Base-by-base conservation (phyloP, 2,329 filamentous ascomycete species). In the Karstenula rhodostoma region DNA sequence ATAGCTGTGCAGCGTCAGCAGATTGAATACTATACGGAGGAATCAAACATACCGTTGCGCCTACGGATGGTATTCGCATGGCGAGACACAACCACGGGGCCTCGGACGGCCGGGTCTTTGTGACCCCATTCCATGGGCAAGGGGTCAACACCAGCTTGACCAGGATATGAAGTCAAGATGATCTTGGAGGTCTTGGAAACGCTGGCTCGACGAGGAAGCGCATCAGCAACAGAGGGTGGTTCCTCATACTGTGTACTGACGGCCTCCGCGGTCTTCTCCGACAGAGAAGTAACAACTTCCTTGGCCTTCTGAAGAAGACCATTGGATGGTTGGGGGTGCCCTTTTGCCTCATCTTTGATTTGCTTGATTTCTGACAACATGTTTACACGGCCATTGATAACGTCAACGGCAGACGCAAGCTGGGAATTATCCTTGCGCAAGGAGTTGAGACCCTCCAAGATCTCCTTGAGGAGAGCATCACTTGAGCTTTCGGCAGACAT, bases 71-170 rank as follows among this genome's bases (percentile, higher is more conserved):
- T 95, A 57, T 87, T 89, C 32, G 88, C 82, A 61, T 87, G 86
- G 69, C 93, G 86, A 27, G 90, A 95, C 46, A 97, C 94, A 54
- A 97, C 90, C 52, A 98, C 91, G 4, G 94, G 94, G 1, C 94
- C 95, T 78, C 94, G 87, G 70, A 88, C 83, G 59, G 84, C 78
- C 42, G 92, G 88, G 75, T 96, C 91, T 57, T 86, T 80, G 57
- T 92, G 87, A 53, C 94, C 94, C 94, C 94, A 98, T 68, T 91
- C 85, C 84, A 98, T 88, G 23, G 89, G 87, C 54, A 97, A 82
- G n/a, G 94, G 94, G 66, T 96, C 92, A 78, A 98, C 94, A 64
- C 94, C 94, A 67, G 92, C 93, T 80, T 97, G 94, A 69, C 93
- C 93, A 29, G 94, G 94, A 78, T 98, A 97, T 6, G 94, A 97